These are phyloP conservation scores for Pterocarpus santalinus DNA, from an alignment of 306 rosid species.

Conservation along the genomic window DNA sequence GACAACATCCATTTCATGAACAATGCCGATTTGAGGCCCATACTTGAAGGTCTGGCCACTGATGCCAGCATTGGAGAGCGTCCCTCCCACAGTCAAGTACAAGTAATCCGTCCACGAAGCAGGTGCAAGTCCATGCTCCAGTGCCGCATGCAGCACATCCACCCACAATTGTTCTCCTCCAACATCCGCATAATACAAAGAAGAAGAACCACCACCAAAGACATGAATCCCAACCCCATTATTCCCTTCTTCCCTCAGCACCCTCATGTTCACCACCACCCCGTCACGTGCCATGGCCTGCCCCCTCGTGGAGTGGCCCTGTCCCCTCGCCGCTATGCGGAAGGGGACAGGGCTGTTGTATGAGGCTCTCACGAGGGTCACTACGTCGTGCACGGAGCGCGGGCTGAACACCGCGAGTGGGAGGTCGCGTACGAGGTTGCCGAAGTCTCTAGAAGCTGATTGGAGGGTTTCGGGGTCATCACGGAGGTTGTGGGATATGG, in stretches of 20 bases:
- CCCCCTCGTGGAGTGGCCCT: constrained; percentile 78
- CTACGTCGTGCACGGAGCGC: constrained; percentile 57
- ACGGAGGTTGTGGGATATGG: constrained; percentile 44
- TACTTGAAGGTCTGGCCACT: constrained; percentile 74
- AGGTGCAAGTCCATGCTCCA: constrained; percentile 69
- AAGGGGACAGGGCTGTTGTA: constrained; percentile 56
- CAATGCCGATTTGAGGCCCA: constrained; percentile 81
- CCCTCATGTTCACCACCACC: constrained; percentile 71
- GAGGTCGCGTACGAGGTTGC: constrained; percentile 55
- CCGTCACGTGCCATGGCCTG: constrained; percentile 80
- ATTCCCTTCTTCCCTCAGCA: constrained; percentile 33
- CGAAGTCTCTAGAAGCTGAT: constrained; percentile 69
- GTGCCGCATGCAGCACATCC: constrained; percentile 57
- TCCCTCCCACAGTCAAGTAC: constrained; percentile 75
- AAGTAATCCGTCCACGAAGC: constrained; percentile 81
- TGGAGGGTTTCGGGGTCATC: constrained; percentile 54
- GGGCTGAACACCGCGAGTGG: constrained; percentile 74
- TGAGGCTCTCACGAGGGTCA: constrained; percentile 46
- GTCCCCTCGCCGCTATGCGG: constrained; percentile 65
- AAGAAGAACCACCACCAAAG: background rate
- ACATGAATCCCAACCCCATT: constrained; percentile 45
- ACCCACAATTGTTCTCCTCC: constrained; percentile 79
- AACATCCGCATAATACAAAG: constrained; percentile 60
- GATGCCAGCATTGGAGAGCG: constrained; percentile 83
- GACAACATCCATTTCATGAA: constrained; percentile 68